Base-by-base conservation (phyloP, 352 stramenopile genomes). In the Globisporangium emineosum region DNA sequence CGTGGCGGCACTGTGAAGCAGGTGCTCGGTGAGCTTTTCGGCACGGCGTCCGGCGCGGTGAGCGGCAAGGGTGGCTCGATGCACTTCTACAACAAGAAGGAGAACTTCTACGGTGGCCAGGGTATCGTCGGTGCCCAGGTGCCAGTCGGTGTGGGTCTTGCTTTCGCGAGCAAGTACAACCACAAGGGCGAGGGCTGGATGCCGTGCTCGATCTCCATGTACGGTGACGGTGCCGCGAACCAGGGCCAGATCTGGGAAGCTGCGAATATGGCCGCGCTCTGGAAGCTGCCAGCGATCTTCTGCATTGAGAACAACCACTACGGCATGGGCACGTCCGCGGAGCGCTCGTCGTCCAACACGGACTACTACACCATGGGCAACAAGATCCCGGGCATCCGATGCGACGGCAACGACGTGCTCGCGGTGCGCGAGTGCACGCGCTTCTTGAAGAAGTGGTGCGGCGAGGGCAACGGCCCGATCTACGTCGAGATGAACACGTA, bases 261-360 rank as follows among this genome's bases (percentile, higher is more conserved):
- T 12, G 88, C 91, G 58, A 99, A 99, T 83, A 99, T 99, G 97
- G 90, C 95, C 10, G 89, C 85, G 62, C 79, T 99, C 51, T 99
- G 97, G 97, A 98, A 99, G 71, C 81, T 99, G 49, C 98, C 98
- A 13, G 91, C 97, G 70, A 99, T 99, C 72, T 99, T 99, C 75
- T 99, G 97, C 75, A 99, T 99, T 79, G 98, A 99, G 80, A 99
- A 99, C 90, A 99, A 99, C 88, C 96, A 99, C 71, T 99, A 99
- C 81, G 98, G 97, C 69, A 99, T 99, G 98, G 98, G 98, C 68
- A 99, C 98, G 33, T 99, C 93, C 57, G 96, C 96, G 55, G 88
- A 99, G 71, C 92, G 98, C 66, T 98, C 97, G 68, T 98, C 94
- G 49, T 95, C 79, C 62, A 99, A 99, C 82, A 91, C 83, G 49